These are phyloP conservation scores for Neofusicoccum sp. DNA, from an alignment of 2,329 filamentous ascomycete species.

Conservation along the genomic window DNA sequence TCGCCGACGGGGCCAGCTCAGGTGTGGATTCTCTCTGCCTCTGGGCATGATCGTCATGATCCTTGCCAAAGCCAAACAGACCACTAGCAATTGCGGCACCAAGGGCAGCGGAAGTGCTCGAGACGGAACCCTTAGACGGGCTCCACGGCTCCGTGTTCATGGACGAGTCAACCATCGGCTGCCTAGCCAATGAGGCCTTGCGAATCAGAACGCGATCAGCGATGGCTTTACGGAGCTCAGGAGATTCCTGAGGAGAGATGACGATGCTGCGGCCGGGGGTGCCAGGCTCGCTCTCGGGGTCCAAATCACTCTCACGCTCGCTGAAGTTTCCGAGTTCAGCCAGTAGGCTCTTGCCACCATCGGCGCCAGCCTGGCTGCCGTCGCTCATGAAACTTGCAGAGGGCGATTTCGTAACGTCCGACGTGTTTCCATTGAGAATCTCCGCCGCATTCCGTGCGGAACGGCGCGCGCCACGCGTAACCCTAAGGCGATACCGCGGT, in stretches of 20 bases:
- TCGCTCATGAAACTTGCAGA: constrained; percentile 50
- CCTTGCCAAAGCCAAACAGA: constrained; percentile 25
- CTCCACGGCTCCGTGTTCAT: constrained; percentile 63
- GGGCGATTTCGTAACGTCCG: constrained; percentile 53
- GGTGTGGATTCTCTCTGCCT: constrained; percentile 2
- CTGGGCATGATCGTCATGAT: background rate
- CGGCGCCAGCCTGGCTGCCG: constrained; percentile 46
- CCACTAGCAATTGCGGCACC: constrained; percentile 22
- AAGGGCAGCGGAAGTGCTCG: constrained; percentile 24
- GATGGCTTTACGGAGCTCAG: constrained; percentile 4
- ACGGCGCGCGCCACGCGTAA: constrained; percentile 60
- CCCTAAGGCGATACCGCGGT: constrained; percentile 68
- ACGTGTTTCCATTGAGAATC: constrained; percentile 57
- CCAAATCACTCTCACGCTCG: constrained; percentile 66
- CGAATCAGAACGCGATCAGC: constrained; percentile 14
- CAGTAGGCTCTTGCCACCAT: constrained; percentile 75
- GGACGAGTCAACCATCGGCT: constrained; percentile 58
- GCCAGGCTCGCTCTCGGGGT: constrained; percentile 33
- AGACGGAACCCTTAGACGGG: constrained; percentile 28
- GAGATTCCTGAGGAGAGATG: constrained; percentile 14
- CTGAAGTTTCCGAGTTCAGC: constrained; percentile 83
- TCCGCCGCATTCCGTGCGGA: constrained; percentile 48
- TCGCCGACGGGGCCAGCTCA: constrained; percentile 15
- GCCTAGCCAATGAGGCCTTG: constrained; percentile 21
- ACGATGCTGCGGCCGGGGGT: constrained; percentile 14